These are phyloP conservation scores for Laetiporus sulphureus DNA, from an alignment of 1,284 basidiomycete genomes.

Conservation along the genomic window DNA sequence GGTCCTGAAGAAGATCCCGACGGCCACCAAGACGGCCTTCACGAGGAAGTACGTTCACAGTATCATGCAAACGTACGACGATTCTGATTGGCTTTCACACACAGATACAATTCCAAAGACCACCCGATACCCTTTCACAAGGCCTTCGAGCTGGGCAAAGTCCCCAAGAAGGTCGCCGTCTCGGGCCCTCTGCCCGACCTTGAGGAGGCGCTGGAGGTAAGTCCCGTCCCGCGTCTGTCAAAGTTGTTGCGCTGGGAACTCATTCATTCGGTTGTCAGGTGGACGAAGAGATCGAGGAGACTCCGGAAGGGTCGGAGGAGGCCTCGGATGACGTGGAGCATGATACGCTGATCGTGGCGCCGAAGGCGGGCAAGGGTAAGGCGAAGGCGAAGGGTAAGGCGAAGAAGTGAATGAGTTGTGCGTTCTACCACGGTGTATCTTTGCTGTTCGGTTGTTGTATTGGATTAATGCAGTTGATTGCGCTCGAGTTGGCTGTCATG, in stretches of 20 bases:
- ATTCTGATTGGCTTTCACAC: background rate
- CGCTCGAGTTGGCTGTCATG: too few relatives aligned
- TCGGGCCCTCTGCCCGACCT: slow-evolving; percentile 76
- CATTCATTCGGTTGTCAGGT: slow-evolving; percentile 21
- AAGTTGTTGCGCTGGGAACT: background rate
- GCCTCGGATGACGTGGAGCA: slow-evolving; percentile 32
- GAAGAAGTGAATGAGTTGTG: slow-evolving; percentile 11
- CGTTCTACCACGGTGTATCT: too few relatives aligned
- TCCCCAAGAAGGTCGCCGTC: slow-evolving; percentile 68
- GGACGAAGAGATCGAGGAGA: slow-evolving; percentile 32
- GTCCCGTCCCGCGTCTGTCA: slow-evolving; percentile 9
- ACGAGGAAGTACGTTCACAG: slow-evolving; percentile 66
- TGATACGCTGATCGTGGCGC: slow-evolving; percentile 46
- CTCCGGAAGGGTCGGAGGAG: slow-evolving; percentile 35
- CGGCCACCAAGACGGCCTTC: slow-evolving; percentile 78
- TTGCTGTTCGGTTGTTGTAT: background rate
- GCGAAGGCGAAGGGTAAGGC: slow-evolving; percentile 11
- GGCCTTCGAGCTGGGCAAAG: slow-evolving; percentile 69
- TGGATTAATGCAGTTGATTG: too few relatives aligned
- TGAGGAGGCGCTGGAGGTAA: slow-evolving; percentile 76
- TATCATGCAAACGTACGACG: background rate
- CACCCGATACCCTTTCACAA: slow-evolving; percentile 93
- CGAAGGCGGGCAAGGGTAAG: slow-evolving; percentile 31
- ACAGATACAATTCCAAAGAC: slow-evolving; percentile 78
- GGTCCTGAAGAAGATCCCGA: slow-evolving; percentile 79